Conservation (phyloP, 2,329 filamentous ascomycete genomes). For the Diaporthe nobilis region DNA sequence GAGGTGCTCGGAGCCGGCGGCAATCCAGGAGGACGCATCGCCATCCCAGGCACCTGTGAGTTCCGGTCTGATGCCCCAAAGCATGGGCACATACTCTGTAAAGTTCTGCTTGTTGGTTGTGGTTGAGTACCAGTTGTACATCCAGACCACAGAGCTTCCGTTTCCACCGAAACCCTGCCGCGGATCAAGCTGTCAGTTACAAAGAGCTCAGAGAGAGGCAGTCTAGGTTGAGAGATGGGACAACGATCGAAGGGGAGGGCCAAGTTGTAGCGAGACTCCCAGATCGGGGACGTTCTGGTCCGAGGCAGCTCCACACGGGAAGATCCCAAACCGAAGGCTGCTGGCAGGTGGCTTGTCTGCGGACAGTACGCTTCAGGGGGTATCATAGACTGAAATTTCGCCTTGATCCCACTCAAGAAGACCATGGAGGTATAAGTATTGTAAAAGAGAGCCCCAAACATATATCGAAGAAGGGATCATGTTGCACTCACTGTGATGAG, state of each 20-base stretch:
- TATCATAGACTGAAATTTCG: not conserved
- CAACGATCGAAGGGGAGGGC: no score
- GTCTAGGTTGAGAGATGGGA: not conserved
- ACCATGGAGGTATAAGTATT: not conserved
- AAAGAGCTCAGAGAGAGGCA: not conserved
- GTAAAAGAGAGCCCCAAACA: not conserved
- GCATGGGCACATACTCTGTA: constrained; percentile 47
- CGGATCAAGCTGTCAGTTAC: not conserved
- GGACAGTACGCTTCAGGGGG: not conserved
- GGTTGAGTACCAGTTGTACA: constrained; percentile 48
- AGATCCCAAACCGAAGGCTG: not conserved
- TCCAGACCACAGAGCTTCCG: constrained; percentile 45
- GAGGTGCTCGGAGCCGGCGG: constrained; percentile 43
- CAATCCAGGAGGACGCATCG: constrained; percentile 35
- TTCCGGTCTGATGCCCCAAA: constrained; percentile 44
- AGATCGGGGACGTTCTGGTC: not conserved
- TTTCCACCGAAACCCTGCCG: constrained; percentile 42
- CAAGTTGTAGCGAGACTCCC: no score
- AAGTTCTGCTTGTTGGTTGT: constrained; percentile 43
- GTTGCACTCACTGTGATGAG: constrained; percentile 38
- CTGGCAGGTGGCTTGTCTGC: not conserved
- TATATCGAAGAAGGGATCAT: not conserved
- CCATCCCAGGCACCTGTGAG: constrained; percentile 43
- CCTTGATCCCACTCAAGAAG: not conserved
- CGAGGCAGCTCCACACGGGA: not conserved